Evolutionary conservation across 2,329 filamentous ascomycete genomes (phyloP).

Genomic region (Fusarium robinianum): DNA sequence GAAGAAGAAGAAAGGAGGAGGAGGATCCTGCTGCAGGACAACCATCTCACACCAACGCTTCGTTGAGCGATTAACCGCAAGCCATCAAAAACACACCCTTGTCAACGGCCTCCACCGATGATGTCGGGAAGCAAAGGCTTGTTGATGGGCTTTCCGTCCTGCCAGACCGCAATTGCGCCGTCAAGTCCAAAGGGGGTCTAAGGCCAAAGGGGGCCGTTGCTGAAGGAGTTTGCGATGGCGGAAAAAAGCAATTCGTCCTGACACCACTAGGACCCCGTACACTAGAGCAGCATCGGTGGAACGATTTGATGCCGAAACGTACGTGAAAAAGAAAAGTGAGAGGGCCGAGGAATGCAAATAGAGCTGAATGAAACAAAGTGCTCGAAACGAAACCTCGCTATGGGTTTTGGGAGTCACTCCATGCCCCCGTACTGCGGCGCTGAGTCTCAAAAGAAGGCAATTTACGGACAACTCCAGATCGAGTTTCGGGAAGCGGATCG

Average conservation of each 20-base stretch:
- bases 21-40: constrained; percentile 4
- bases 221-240: constrained; percentile 12
- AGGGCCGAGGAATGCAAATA: constrained; percentile 16
- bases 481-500: constrained; percentile 1
- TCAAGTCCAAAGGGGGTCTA: constrained; percentile 5
- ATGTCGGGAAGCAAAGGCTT: constrained; percentile 7
- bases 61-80: constrained; percentile 18
- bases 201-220: constrained; percentile 5
- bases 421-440: background rate
- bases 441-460: background rate
- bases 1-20: no score
- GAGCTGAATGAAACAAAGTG: constrained; percentile 27
- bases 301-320: constrained; percentile 31
- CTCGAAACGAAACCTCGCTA: constrained; percentile 19
- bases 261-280: constrained; percentile 13
- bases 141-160: background rate
- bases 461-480: no score
- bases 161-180: constrained; percentile 6
- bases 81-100: constrained; percentile 3
- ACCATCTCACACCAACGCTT: background rate
- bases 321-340: constrained; percentile 31
- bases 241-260: constrained; percentile 24
- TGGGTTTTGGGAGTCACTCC: background rate
- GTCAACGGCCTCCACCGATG: constrained; percentile 15
- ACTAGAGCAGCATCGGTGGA: constrained; percentile 27